Percentiles rank a stretch among this genome's conserved stretches.
Evolutionary conservation across 345 rosid genomes (phyloP).

Genomic region (Corchorus olitorius): DNA sequence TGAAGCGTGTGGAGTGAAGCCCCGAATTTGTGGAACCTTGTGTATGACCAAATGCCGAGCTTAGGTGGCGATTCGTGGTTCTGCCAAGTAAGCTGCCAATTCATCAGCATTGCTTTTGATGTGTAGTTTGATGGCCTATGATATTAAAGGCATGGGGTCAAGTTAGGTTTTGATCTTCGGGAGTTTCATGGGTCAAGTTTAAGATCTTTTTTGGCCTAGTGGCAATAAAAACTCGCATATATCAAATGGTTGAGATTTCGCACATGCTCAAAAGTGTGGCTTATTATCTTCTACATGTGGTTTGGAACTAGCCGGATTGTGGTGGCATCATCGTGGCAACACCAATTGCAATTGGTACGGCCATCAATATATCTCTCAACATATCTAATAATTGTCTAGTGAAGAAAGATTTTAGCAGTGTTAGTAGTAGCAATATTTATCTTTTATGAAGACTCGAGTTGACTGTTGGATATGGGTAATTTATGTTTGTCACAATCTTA

Average conservation of each 20-base stretch:
- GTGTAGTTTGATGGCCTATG: not conserved
- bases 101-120: not conserved
- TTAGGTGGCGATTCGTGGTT: not conserved
- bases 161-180: not conserved
- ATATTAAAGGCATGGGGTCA: not conserved
- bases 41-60: not conserved
- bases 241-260: not conserved
- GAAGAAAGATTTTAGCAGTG: too few relatives aligned
- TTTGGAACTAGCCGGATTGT: not conserved
- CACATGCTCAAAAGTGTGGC: not conserved
- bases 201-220: not conserved
- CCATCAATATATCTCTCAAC: too few relatives aligned
- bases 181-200: not conserved
- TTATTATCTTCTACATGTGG: not conserved
- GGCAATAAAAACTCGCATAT: not conserved
- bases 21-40: not conserved
- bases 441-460: too few relatives aligned
- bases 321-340: not conserved
- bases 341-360: not conserved
- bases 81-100: not conserved
- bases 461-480: too few relatives aligned
- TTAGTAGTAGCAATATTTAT: too few relatives aligned
- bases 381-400: too few relatives aligned
- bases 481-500: too few relatives aligned
- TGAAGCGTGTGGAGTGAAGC: slow-evolving; percentile 19